Percentiles rank a stretch among this genome's conserved stretches.
These are phyloP conservation scores for Bipolaris oryzae DNA, from an alignment of 2,329 filamentous ascomycete genomes.

Conservation along the genomic window DNA sequence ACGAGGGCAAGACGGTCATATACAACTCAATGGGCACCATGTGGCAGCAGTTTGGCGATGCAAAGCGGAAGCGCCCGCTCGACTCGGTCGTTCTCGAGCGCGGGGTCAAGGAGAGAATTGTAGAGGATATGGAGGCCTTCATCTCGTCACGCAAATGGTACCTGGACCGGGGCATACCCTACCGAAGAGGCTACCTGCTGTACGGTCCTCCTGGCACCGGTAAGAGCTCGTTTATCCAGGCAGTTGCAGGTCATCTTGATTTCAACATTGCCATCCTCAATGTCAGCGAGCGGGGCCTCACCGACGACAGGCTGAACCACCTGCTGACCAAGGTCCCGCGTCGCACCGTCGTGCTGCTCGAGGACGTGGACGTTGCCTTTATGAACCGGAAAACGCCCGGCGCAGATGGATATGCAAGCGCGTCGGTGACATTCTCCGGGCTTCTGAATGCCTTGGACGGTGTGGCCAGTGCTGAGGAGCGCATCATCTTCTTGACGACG, in stretches of 20 bases:
- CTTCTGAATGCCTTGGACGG: constrained; percentile 76
- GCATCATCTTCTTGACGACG: constrained; percentile 91
- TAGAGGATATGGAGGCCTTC: constrained; percentile 83
- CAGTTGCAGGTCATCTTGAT: constrained; percentile 87
- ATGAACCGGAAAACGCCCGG: constrained; percentile 78
- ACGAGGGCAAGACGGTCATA: constrained; percentile 91
- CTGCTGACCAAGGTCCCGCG: constrained; percentile 84
- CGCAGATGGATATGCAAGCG: constrained; percentile 81
- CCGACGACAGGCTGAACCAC: constrained; percentile 85
- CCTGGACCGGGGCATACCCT: constrained; percentile 90
- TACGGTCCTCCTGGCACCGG: constrained; percentile 90
- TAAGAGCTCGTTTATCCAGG: constrained; percentile 96
- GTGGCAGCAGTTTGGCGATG: constrained; percentile 83
- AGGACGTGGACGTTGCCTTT: constrained; percentile 92
- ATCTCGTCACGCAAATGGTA: constrained; percentile 83
- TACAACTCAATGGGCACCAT: constrained; percentile 84
- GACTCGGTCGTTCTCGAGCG: constrained; percentile 85
- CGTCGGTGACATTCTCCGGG: constrained; percentile 92
- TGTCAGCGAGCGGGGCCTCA: constrained; percentile 85
- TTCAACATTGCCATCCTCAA: constrained; percentile 94
- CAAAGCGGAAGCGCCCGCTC: constrained; percentile 84
- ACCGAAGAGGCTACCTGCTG: constrained; percentile 84
- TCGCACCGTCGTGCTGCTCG: constrained; percentile 80
- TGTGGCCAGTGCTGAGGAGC: constrained; percentile 91
- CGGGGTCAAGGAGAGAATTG: constrained; percentile 80